Percentiles rank a stretch among this genome's conserved stretches.
Conservation (phyloP, 106 monocot genomes). For the Xerophyta viscosa region DNA sequence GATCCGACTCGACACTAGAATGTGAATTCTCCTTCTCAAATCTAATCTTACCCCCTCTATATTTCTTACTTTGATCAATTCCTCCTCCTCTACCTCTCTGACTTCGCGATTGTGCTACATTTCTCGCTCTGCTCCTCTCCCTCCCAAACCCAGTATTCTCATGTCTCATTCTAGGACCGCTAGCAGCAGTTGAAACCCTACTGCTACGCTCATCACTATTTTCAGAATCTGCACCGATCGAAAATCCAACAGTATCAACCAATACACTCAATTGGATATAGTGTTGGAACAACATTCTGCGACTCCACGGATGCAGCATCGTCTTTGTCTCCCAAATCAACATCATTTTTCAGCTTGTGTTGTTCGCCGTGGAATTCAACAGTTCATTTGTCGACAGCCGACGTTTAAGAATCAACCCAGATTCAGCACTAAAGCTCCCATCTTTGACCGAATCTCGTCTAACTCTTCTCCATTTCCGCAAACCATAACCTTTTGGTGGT, state of each 20-base stretch:
- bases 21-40: slow-evolving; percentile 49
- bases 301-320: slow-evolving; percentile 42
- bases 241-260: slow-evolving; percentile 19
- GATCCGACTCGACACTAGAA: slow-evolving; percentile 60
- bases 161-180: slow-evolving; percentile 29
- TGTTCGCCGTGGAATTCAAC: slow-evolving; percentile 19
- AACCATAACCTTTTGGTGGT: slow-evolving; percentile 29
- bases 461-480: slow-evolving; percentile 64
- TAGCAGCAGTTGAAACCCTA: slow-evolving; percentile 51
- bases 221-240: slow-evolving; percentile 63
- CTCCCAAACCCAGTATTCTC: slow-evolving; percentile 38
- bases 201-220: slow-evolving; percentile 74
- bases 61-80: slow-evolving; percentile 26
- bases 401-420: slow-evolving; percentile 41
- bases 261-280: slow-evolving; percentile 29
- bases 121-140: slow-evolving; percentile 32
- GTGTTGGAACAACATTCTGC: not conserved
- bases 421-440: slow-evolving; percentile 16
- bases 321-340: slow-evolving; percentile 23
- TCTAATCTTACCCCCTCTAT: slow-evolving; percentile 16
- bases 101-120: slow-evolving; percentile 18
- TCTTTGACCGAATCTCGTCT: slow-evolving; percentile 37
- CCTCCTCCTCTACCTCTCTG: slow-evolving; percentile 30
- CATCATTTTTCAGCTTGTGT: slow-evolving; percentile 19
- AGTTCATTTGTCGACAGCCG: slow-evolving; percentile 35